A percentile compares a stretch with the other conserved stretches of the same genome.
These are phyloP conservation scores for Cercospora citrullina DNA, from an alignment of 2,329 filamentous ascomycete genomes.

Conservation along the genomic window DNA sequence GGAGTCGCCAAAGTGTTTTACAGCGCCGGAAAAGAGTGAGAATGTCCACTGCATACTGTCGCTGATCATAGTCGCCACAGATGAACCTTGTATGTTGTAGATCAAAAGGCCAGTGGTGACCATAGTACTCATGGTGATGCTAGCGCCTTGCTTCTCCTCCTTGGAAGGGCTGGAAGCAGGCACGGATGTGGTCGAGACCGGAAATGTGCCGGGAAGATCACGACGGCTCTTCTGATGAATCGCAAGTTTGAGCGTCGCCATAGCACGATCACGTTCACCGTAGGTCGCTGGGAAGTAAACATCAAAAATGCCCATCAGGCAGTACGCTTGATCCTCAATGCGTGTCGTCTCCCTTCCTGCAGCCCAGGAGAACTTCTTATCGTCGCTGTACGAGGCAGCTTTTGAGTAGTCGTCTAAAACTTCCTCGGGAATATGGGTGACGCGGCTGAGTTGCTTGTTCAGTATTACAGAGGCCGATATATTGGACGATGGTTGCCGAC, in stretches of 20 bases:
- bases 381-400: background rate
- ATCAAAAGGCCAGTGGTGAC: background rate
- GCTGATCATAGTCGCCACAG: background rate
- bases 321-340: background rate
- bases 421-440: background rate
- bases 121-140: background rate
- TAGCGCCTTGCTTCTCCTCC: background rate
- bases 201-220: background rate
- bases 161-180: background rate
- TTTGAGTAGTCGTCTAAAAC: background rate
- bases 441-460: background rate
- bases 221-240: background rate
- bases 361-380: background rate
- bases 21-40: background rate
- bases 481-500: background rate
- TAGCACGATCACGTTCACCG: background rate
- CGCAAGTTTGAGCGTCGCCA: background rate
- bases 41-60: background rate
- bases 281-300: background rate
- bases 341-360: background rate
- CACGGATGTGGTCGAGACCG: background rate
- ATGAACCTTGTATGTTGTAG: background rate
- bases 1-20: background rate
- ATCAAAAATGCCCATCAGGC: slow-evolving; percentile 1
- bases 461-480: background rate